Base-by-base conservation (phyloP, 805 yeast genomes). In the Cyberlindnera samutprakarnensis region DNA sequence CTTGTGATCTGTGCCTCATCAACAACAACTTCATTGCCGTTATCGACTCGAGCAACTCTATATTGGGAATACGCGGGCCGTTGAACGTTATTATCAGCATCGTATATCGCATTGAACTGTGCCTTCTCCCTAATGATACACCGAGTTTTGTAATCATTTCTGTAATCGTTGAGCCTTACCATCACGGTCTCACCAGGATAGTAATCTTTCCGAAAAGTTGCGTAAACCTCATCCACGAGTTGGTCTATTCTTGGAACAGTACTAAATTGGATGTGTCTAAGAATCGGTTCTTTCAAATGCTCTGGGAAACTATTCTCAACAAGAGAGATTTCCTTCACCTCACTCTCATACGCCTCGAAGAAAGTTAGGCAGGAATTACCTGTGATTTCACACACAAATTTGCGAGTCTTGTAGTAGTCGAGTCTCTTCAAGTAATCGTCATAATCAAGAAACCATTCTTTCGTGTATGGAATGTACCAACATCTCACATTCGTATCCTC, bases 361-460 rank as follows among this genome's bases (percentile, higher is more conserved):
- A 72, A 92, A 1, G 96, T 85, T 36, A 90, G 67, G 47, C 94
- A 81, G 13, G 96, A 80, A 48, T 86, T 84, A 11, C 98, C 98
- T 1, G 96, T 85, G 30, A 90, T 81, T 58, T 92, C 98, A 61
- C 97, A 92, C 10, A 87, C 92, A 59, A 92, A 92, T 54, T 85
- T 83, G 44, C 75, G 76, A 31, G 72, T 66, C 38, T 69, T 69
- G 54, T 82, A 83, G 56, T 79, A 82, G 53, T 82, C 86, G 64
- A 82, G 59, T 34, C 90, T 61, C 15, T 59, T 59, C 30, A 92
- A 61, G 48, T 85, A 90, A 8, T 78, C 86, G 33, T 80, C 84
- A 54, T 92, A 90, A 6, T 65, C 63, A 11, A 62, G 44, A 54
- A 87, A 92, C 86, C 94, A 90, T 62, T 90, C 98, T 32, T 78